Conservation (phyloP, 768 basidiomycete genomes). For the Termitomyces sp. region DNA sequence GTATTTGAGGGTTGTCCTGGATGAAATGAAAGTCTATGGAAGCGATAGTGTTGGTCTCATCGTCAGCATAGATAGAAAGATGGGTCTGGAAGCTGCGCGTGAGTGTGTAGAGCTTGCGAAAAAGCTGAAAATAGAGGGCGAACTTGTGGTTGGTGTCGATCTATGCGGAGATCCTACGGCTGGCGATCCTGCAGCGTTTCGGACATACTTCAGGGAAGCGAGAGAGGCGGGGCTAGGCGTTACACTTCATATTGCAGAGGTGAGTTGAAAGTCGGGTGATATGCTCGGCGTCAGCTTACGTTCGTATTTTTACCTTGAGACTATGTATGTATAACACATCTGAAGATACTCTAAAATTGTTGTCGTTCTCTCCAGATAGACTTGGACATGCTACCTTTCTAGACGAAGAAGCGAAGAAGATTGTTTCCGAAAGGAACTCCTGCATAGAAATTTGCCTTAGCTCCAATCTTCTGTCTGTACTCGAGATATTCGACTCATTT, state of each 20-base stretch:
- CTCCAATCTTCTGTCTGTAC: conserved; percentile 66
- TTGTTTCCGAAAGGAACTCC: conserved; percentile 48
- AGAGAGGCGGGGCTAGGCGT: conserved; percentile 58
- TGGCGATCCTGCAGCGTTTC: conserved; percentile 51
- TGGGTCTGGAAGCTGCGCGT: conserved; percentile 41
- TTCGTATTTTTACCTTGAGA: conserved; percentile 25
- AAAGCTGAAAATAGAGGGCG: conserved; percentile 46
- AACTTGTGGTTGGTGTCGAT: conserved; percentile 72
- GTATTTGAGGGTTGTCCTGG: conserved; percentile 65
- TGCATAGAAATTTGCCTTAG: conserved; percentile 79
- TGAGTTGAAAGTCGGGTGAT: conserved; percentile 18
- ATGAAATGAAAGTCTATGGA: conserved; percentile 55
- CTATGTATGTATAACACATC: conserved; percentile 32
- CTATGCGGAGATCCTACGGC: conserved; percentile 71
- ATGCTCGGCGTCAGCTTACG: background rate
- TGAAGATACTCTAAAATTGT: conserved; percentile 54
- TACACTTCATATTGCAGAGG: conserved; percentile 86
- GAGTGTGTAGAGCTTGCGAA: conserved; percentile 59
- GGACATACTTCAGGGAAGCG: conserved; percentile 45
- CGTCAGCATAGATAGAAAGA: conserved; percentile 72
- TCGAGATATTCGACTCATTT: background rate
- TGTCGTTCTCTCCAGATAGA: conserved; percentile 60
- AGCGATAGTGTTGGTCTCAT: conserved; percentile 51
- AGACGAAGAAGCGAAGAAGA: conserved; percentile 46
- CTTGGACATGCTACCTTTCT: conserved; percentile 83